phyloP scores from a whole-genome alignment of 1,139 yeast genomes.

The Pichia sp. region DNA sequence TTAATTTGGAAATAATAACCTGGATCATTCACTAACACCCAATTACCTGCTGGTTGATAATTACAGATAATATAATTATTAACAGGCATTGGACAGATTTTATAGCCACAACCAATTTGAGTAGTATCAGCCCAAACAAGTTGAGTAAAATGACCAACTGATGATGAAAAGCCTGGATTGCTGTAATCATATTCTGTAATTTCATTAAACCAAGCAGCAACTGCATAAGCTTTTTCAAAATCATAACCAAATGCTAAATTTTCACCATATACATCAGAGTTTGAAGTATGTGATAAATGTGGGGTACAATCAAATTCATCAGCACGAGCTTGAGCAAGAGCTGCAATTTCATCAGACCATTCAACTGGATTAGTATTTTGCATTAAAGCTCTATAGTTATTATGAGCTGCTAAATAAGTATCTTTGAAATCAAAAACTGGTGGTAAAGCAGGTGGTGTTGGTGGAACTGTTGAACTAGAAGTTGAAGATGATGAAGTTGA shows the following conservation, averaged over 20 bases:
- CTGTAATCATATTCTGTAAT: slow-evolving; percentile 50
- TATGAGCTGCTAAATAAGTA: slow-evolving; percentile 39
- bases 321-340: slow-evolving; percentile 67
- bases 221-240: slow-evolving; percentile 50
- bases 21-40: slow-evolving; percentile 30
- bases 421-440: slow-evolving; percentile 19
- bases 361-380: slow-evolving; percentile 45
- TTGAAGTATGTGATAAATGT: slow-evolving; percentile 59
- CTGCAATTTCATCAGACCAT: slow-evolving; percentile 62
- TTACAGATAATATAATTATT: slow-evolving; percentile 58
- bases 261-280: slow-evolving; percentile 72
- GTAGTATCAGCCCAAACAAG: slow-evolving; percentile 54
- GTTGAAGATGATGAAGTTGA: background rate
- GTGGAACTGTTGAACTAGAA: background rate
- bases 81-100: slow-evolving; percentile 43
- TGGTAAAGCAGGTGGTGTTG: slow-evolving; percentile 2
- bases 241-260: slow-evolving; percentile 75
- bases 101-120: slow-evolving; percentile 56
- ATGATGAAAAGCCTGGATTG: slow-evolving; percentile 39
- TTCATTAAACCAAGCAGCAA: slow-evolving; percentile 83
- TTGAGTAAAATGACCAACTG: slow-evolving; percentile 65
- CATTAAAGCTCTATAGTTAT: slow-evolving; percentile 44
- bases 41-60: slow-evolving; percentile 59
- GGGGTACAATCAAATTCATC: slow-evolving; percentile 62
- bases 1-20: slow-evolving; percentile 32